Evolutionary conservation across 768 basidiomycete species (phyloP).

Genomic region (Trametes cingulata): DNA sequence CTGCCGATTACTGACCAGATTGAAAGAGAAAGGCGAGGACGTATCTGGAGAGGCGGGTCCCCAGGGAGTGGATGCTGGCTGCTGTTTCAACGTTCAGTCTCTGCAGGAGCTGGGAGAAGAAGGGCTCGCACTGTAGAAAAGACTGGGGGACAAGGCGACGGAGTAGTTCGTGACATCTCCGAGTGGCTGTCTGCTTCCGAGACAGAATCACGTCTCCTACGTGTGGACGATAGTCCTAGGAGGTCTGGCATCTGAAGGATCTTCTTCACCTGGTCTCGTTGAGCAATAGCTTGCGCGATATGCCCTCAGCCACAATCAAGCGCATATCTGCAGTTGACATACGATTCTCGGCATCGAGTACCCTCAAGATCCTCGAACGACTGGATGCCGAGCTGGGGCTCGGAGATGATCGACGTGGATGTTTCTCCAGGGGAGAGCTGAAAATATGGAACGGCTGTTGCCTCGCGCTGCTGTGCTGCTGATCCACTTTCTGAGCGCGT

Average conservation of each 20-base stretch:
- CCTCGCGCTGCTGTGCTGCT: neutral
- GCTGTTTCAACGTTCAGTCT: no score
- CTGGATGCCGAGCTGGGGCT: neutral
- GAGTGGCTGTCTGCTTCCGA: no score
- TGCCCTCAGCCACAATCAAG: neutral
- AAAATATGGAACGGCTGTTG: neutral
- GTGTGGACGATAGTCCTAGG: slow-evolving; percentile 1
- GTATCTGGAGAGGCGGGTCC: no score
- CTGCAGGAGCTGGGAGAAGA: no score
- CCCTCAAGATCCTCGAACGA: slow-evolving; percentile 6
- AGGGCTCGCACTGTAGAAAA: no score
- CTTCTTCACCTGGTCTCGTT: neutral
- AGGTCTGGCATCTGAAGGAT: slow-evolving; percentile 14
- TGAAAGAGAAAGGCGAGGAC: no score
- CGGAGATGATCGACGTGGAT: neutral
- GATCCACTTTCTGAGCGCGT: no score
- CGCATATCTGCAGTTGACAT: neutral
- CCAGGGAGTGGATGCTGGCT: no score
- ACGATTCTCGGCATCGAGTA: slow-evolving; percentile 16
- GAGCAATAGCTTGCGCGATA: neutral
- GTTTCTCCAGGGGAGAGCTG: neutral
- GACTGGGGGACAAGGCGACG: no score
- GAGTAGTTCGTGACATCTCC: no score
- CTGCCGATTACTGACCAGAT: no score
- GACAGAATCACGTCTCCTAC: neutral